A percentile compares a stretch with the other conserved stretches of the same genome.
These are phyloP conservation scores for Microstroma glucosiphilum DNA, from an alignment of 1,284 basidiomycete species.

Conservation along the genomic window DNA sequence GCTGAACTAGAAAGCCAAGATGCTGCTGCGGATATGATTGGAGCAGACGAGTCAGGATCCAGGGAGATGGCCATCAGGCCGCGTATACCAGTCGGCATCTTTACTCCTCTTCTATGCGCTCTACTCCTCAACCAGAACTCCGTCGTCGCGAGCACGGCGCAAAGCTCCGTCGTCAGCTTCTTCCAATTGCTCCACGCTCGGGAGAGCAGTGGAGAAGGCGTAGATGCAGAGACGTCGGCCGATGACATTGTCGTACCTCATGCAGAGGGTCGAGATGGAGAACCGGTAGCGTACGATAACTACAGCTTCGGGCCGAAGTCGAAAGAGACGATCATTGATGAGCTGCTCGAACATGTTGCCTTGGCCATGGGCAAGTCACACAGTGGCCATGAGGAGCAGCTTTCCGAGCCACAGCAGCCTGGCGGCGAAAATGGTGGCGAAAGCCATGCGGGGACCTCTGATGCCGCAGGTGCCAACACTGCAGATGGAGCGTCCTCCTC, in stretches of 20 bases:
- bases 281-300: conserved; percentile 34
- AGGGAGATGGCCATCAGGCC: conserved; percentile 50
- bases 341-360: conserved; percentile 46
- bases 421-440: neutral
- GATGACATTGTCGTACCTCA: conserved; percentile 29
- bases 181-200: conserved; percentile 56
- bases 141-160: conserved; percentile 66
- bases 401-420: neutral
- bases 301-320: conserved; percentile 38
- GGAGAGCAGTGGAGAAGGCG: conserved; percentile 3
- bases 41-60: conserved; percentile 14
- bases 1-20: conserved; percentile 16
- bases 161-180: conserved; percentile 71
- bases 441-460: neutral
- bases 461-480: neutral
- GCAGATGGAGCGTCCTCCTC: no score
- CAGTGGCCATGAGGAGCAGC: neutral
- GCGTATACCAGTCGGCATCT: conserved; percentile 69
- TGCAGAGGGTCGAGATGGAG: conserved; percentile 43
- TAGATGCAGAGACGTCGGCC: conserved; percentile 15
- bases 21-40: conserved; percentile 14
- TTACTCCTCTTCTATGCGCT: conserved; percentile 84
- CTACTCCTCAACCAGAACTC: conserved; percentile 75
- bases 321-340: conserved; percentile 29
- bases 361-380: conserved; percentile 29